Evolutionary conservation across 495 filamentous ascomycete species (phyloP), one percentile per base, ranked within the genome.

Genomic region (Tuber magnatum): DNA sequence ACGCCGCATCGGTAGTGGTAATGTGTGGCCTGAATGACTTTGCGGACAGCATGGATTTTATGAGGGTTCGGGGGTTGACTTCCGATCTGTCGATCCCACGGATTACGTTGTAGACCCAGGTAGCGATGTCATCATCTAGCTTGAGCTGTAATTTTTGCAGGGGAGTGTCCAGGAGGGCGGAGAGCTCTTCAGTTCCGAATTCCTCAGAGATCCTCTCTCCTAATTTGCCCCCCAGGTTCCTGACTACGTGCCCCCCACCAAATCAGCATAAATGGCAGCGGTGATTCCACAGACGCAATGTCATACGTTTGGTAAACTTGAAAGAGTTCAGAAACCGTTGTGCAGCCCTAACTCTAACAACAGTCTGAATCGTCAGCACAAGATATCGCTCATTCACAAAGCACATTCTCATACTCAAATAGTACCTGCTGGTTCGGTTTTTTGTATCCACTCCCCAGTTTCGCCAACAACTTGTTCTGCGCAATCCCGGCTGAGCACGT

Each of bases 1-100:
- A 86, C 3, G 90, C 96, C 83, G 97, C 92, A 39, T 95, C 93
- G n/a, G 88, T 83, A 22, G 86, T 89, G 78, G 89, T 92, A 81
- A 99, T 93, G 76, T 86, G 90, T 1, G 95, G 95, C 9, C 93
- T 88, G 78, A 99, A 99, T 0, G 93, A 95, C 81, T 99, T 99
- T 68, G 95, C 94, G 22, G 48, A 97, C n/a, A 97, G 87, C 95
- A 99, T 99, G 35, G 92, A 94, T 81, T 98, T 97, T 83, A 97
- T 97, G 80, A 94, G 92, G 20, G 93, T 97, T 75, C 95, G 89
- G 48, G 94, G 87, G 80, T 93, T 97, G 78, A 98, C 93, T 84
- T 97, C 93, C 81, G 91, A 96, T 61, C 85, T 83, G 82, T 99
- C 95, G 71, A 93, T 89, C 0, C 95, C 95, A 0, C 96, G 90